phyloP scores from a whole-genome alignment of 352 stramenopile genomes.

The Phytophthora pseudosyringae region DNA sequence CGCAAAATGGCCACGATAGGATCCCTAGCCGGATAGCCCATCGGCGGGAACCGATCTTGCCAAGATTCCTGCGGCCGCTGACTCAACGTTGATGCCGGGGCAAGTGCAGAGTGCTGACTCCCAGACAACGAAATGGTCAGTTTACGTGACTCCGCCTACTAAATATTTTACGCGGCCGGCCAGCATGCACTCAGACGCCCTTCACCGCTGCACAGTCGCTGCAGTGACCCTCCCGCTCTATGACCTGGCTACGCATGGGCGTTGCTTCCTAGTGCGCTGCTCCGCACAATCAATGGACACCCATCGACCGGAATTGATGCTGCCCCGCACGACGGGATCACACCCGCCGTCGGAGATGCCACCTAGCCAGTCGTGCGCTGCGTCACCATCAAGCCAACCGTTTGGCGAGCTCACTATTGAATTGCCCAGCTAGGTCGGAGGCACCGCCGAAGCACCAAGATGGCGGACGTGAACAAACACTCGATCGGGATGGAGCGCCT shows the following conservation, averaged over 20 bases:
- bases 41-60: conserved; percentile 22
- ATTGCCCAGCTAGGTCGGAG: conserved; percentile 1
- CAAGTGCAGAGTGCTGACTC: not conserved
- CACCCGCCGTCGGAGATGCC: conserved; percentile 8
- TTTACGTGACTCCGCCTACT: not conserved
- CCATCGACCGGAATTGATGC: conserved; percentile 14
- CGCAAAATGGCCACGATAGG: conserved; percentile 18
- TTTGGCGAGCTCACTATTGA: conserved; percentile 28
- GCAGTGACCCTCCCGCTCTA: conserved; percentile 18
- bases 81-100: not conserved
- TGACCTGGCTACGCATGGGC: conserved; percentile 25
- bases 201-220: not conserved
- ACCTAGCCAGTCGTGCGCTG: conserved; percentile 27
- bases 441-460: conserved; percentile 8
- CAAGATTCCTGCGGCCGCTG: not conserved
- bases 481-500: conserved; percentile 33
- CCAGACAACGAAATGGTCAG: conserved; percentile 2
- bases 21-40: conserved; percentile 22
- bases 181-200: conserved; percentile 1
- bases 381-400: conserved; percentile 14
- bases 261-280: conserved; percentile 8
- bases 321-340: conserved; percentile 7
- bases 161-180: conserved; percentile 21
- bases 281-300: conserved; percentile 27
- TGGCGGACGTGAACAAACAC: conserved; percentile 31